Evolutionary conservation across 1,139 yeast species (phyloP).

Genomic region (Groenewaldozyma auringiensis): DNA sequence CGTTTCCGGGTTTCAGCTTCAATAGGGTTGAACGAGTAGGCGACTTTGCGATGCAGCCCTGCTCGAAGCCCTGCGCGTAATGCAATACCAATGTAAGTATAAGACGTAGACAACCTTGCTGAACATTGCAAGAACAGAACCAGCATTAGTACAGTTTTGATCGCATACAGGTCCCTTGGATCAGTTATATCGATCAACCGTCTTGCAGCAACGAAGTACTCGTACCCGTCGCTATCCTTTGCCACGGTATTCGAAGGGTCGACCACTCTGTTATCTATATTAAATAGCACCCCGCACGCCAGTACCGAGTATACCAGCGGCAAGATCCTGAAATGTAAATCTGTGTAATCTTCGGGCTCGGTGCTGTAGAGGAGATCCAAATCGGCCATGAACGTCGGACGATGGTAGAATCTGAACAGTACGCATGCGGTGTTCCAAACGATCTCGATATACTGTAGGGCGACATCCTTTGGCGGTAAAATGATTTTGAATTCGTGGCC

Average conservation of each 20-base stretch:
- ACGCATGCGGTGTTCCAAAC: conserved; percentile 88
- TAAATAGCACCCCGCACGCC: conserved; percentile 69
- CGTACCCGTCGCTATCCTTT: conserved; percentile 62
- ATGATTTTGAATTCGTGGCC: conserved; percentile 44
- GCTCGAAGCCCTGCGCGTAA: conserved; percentile 78
- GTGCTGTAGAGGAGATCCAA: conserved; percentile 53
- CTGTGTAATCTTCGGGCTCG: conserved; percentile 61
- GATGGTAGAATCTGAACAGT: conserved; percentile 72
- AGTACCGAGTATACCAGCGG: conserved; percentile 70
- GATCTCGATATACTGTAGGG: conserved; percentile 60
- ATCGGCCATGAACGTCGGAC: conserved; percentile 64
- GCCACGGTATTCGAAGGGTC: conserved; percentile 22
- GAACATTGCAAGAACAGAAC: conserved; percentile 80
- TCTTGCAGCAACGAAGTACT: conserved; percentile 76
- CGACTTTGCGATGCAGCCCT: conserved; percentile 74
- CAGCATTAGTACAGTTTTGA: conserved; percentile 63
- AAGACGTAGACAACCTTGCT: conserved; percentile 83
- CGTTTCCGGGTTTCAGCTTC: conserved; percentile 82
- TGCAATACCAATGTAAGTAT: conserved; percentile 89
- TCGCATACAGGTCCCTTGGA: conserved; percentile 52
- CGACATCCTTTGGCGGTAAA: conserved; percentile 67
- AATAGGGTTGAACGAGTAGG: conserved; percentile 64
- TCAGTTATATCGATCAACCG: conserved; percentile 64
- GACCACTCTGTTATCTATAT: conserved; percentile 27
- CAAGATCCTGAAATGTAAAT: conserved; percentile 65